phyloP scores from a whole-genome alignment of 371 early-diverging fungal genomes.

The Amoeboaphelidium protococcarum region DNA sequence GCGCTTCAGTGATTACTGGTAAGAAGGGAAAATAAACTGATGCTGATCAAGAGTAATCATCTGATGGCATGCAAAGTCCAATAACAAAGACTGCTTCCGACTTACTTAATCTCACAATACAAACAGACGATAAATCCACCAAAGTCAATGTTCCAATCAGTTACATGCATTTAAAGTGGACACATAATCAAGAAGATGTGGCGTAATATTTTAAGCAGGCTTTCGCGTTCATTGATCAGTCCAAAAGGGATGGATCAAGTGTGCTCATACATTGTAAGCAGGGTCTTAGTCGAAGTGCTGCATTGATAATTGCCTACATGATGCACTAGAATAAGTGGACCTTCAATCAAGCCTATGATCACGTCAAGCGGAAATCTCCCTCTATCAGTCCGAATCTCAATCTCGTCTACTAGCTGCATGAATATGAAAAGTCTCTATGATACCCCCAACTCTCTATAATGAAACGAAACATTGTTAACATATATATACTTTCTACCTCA shows the following conservation, averaged over 20 bases:
- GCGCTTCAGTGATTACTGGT: too few relatives aligned
- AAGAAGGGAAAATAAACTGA: too few relatives aligned
- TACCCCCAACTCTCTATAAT: too few relatives aligned
- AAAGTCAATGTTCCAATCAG: too few relatives aligned
- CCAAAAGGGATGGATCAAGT: conserved; percentile 20
- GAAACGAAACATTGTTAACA: too few relatives aligned
- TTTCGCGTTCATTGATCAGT: conserved; percentile 38
- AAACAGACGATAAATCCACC: too few relatives aligned
- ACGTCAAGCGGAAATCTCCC: conserved; percentile 36
- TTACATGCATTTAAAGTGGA: conserved; percentile 28
- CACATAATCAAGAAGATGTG: conserved; percentile 42
- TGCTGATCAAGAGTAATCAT: too few relatives aligned
- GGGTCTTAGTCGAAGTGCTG: conserved; percentile 67
- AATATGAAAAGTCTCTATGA: conserved; percentile 46
- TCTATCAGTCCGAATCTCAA: conserved; percentile 51
- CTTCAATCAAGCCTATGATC: conserved; percentile 40
- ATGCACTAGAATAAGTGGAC: conserved; percentile 34
- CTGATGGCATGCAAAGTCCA: too few relatives aligned
- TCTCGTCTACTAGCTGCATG: conserved; percentile 44
- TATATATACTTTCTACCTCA: too few relatives aligned
- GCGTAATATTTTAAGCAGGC: conserved; percentile 28
- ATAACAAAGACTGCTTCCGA: too few relatives aligned
- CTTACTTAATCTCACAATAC: too few relatives aligned
- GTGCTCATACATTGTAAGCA: conserved; percentile 67
- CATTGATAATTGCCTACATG: conserved; percentile 57